Evolutionary conservation across 1,284 basidiomycete species (phyloP), one percentile per base, ranked within the genome.

Genomic region (Tylopilus sp.): DNA sequence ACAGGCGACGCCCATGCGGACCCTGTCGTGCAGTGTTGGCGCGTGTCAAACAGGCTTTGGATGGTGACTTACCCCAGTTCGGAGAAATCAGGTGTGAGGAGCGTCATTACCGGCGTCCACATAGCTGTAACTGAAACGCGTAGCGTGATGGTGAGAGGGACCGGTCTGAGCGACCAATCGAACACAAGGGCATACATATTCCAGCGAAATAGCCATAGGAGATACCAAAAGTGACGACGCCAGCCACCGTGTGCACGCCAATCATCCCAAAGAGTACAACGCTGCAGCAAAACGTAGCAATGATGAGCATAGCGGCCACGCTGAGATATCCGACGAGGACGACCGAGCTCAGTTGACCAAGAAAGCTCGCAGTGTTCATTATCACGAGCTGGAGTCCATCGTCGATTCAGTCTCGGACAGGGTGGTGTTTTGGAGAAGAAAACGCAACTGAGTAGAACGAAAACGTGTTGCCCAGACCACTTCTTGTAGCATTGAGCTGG

Each of bases 151-250:
- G 59, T 57, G 43, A 49, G 43, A 13, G 16, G 9, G n/a, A 7
- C 5, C 15, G 1, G 18, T 21, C 29, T 29, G 18, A 23, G 15
- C 18, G 21, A 26, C n/a, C 8, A 2, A 18, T 6, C 10, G 4
- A 29, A 28, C 7, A 16, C 3, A 18, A 18, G 19, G 15, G 61
- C 67, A 40, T 40, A 73, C 74, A 66, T 16, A 60, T 55, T 4
- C 75, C 75, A 1, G 71, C 64, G 49, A 70, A 71, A 31, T 73
- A 64, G 0, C 75, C 76, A 55, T 67, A 75, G 8, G 52, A 37
- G 21, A 69, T 21, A 5, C 64, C 66, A 35, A 70, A 59, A 2
- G 53, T 45, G n/a, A 68, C 55, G 35, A 67, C 45, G 12, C 66
- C 60, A 0, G 40, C 47, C 0, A 58, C 36, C 5, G 55, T 69